A percentile compares a stretch with the other conserved stretches of the same genome.
Conservation (phyloP, 371 early-diverging fungal species). For the Catenaria anguillulae region DNA sequence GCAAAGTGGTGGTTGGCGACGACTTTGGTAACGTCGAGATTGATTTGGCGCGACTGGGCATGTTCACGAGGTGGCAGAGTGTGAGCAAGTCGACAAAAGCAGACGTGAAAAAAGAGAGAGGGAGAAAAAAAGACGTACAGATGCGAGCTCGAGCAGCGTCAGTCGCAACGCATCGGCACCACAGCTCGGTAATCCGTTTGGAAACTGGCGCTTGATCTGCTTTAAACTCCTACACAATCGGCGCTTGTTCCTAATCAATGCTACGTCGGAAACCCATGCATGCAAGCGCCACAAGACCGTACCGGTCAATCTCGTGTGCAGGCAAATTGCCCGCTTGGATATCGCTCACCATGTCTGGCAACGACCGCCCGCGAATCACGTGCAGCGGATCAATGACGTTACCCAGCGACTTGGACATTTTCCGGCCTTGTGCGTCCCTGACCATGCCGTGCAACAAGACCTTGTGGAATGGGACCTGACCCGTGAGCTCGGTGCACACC, state of each 20-base stretch:
- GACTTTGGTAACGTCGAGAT: slow-evolving; percentile 90
- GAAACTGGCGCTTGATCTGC: slow-evolving; percentile 85
- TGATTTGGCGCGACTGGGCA: slow-evolving; percentile 80
- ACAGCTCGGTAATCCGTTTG: slow-evolving; percentile 96
- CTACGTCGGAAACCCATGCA: not conserved
- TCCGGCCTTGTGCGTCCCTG: slow-evolving; percentile 92
- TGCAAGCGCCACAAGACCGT: not conserved
- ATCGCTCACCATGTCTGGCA: slow-evolving; percentile 57
- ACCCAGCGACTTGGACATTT: slow-evolving; percentile 94
- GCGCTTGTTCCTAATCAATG: too few relatives aligned
- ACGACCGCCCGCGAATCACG: slow-evolving; percentile 77
- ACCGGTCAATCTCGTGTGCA: slow-evolving; percentile 49
- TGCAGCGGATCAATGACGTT: slow-evolving; percentile 96
- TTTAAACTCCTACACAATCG: slow-evolving; percentile 46
- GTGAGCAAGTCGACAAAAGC: too few relatives aligned
- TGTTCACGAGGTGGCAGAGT: slow-evolving; percentile 60
- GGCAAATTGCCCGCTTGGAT: slow-evolving; percentile 82
- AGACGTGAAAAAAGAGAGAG: not conserved
- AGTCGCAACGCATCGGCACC: slow-evolving; percentile 99
- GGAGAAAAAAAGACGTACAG: slow-evolving; percentile 1
- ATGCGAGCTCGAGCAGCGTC: slow-evolving; percentile 49
- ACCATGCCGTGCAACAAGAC: slow-evolving; percentile 59
- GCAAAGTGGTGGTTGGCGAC: slow-evolving; percentile 99
- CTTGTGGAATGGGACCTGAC: slow-evolving; percentile 69
- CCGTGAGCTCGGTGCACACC: slow-evolving; percentile 80